These are phyloP conservation scores for Geosmithia flava DNA, from an alignment of 2,329 filamentous ascomycete genomes.

Conservation along the genomic window DNA sequence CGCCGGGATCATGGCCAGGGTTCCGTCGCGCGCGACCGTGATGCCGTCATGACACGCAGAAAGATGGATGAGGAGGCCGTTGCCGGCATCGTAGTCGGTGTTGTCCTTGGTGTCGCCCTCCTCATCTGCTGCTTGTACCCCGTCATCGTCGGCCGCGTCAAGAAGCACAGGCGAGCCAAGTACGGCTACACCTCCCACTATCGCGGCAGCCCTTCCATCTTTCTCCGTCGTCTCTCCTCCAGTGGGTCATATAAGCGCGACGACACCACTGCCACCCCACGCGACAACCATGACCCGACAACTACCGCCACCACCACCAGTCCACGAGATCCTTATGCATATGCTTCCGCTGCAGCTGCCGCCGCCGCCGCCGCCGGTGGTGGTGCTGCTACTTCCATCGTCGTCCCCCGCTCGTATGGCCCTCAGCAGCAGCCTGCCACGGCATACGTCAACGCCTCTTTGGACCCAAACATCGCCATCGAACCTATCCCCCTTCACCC, in stretches of 20 bases:
- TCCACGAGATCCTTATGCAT: background rate
- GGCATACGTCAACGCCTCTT: slow-evolving; percentile 2
- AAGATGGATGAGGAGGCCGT: slow-evolving; percentile 19
- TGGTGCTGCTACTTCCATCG: background rate
- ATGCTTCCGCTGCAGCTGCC: too few species aligned
- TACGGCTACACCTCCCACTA: background rate
- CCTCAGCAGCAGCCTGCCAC: background rate
- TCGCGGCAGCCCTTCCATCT: slow-evolving; percentile 1
- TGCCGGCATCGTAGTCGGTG: slow-evolving; percentile 23
- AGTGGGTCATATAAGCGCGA: slow-evolving; percentile 21
- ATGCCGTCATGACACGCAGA: background rate
- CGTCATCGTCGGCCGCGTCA: slow-evolving; percentile 14
- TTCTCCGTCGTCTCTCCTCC: slow-evolving; percentile 20
- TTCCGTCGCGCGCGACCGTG: background rate
- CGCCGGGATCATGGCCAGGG: background rate
- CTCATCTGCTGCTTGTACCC: slow-evolving; percentile 25
- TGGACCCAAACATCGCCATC: slow-evolving; percentile 2
- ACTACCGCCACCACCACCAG: background rate
- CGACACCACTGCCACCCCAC: slow-evolving; percentile 1
- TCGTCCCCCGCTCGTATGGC: background rate
- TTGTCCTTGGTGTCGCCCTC: slow-evolving; percentile 17
- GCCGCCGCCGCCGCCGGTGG: too few species aligned
- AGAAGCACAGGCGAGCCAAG: slow-evolving; percentile 4
- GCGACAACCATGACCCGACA: background rate
- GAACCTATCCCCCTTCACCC: slow-evolving; percentile 4